Evolutionary conservation across 75 land plant species (phyloP).

Genomic region (Cupressus sempervirens): DNA sequence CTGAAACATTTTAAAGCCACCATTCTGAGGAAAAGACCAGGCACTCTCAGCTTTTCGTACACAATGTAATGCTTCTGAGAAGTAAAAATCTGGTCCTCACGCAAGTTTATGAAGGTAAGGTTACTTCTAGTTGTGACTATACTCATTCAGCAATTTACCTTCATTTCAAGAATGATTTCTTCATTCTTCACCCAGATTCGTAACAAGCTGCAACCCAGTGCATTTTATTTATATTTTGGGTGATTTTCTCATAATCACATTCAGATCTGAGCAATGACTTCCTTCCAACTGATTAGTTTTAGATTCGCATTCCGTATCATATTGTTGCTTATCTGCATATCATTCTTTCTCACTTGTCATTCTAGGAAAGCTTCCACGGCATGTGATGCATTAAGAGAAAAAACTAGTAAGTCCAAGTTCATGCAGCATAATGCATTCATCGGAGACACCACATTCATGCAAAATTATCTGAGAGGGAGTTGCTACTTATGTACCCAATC

Average conservation of each 20-base stretch:
- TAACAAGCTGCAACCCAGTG: too few species aligned
- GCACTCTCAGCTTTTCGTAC: too few species aligned
- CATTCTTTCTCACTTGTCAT: not conserved
- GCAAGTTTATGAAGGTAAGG: too few species aligned
- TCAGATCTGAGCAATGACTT: not conserved
- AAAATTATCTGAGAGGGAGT: slow-evolving; percentile 45
- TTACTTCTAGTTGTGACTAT: too few species aligned
- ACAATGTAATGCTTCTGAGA: too few species aligned
- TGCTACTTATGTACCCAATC: slow-evolving; percentile 29
- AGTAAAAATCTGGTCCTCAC: too few species aligned
- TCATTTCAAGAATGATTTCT: too few species aligned
- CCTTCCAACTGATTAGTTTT: not conserved
- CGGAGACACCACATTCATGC: slow-evolving; percentile 31
- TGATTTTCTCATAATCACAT: not conserved
- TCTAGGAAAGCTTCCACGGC: not conserved
- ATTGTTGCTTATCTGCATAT: not conserved
- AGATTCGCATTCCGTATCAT: slow-evolving; percentile 1
- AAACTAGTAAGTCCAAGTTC: slow-evolving; percentile 74
- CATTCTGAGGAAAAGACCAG: too few species aligned
- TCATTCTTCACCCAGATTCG: too few species aligned
- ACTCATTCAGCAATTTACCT: too few species aligned
- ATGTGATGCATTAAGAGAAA: slow-evolving; percentile 9
- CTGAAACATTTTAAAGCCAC: too few species aligned
- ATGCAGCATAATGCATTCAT: slow-evolving; percentile 64
- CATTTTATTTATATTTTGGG: too few species aligned